Percentiles rank a stretch among this genome's conserved stretches.
These are phyloP conservation scores for Penicillium polonicum DNA, from an alignment of 2,329 filamentous ascomycete genomes.

Conservation along the genomic window DNA sequence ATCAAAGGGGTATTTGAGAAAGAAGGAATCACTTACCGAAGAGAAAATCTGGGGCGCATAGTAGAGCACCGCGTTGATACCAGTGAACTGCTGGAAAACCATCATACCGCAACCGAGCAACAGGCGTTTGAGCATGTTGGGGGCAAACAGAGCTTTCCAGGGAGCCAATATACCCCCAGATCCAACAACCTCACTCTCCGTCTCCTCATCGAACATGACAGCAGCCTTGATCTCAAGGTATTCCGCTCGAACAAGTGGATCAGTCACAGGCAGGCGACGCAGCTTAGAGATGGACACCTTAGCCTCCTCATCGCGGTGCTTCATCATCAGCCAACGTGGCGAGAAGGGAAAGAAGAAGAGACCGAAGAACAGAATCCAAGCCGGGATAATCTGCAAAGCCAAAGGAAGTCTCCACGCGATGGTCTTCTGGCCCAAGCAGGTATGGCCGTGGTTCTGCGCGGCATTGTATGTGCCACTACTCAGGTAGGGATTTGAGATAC, in stretches of 20 bases:
- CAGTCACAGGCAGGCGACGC: slow-evolving; percentile 59
- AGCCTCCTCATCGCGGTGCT: slow-evolving; percentile 67
- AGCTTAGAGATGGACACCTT: slow-evolving; percentile 62
- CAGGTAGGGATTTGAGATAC: slow-evolving; percentile 11
- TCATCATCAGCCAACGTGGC: slow-evolving; percentile 72
- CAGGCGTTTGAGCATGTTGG: slow-evolving; percentile 31
- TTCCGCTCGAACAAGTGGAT: slow-evolving; percentile 71
- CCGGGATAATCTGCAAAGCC: slow-evolving; percentile 59
- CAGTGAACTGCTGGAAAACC: slow-evolving; percentile 51
- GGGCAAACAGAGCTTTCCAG: slow-evolving; percentile 31
- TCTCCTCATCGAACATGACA: slow-evolving; percentile 72
- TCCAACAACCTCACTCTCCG: slow-evolving; percentile 52
- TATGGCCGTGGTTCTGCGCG: slow-evolving; percentile 65
- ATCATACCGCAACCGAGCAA: slow-evolving; percentile 31
- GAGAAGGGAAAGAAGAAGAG: slow-evolving; percentile 82
- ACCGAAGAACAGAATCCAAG: slow-evolving; percentile 63
- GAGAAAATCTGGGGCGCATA: slow-evolving; percentile 37
- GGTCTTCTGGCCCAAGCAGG: slow-evolving; percentile 59
- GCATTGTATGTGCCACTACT: slow-evolving; percentile 55
- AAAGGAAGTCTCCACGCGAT: slow-evolving; percentile 50
- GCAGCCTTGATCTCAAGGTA: slow-evolving; percentile 83
- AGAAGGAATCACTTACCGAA: not conserved
- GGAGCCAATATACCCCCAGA: slow-evolving; percentile 20
- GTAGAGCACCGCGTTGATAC: slow-evolving; percentile 47
- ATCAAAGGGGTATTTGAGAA: not conserved